Percentiles rank a stretch among this genome's conserved stretches.
Evolutionary conservation across 371 early-diverging fungal genomes (phyloP).

Genomic region (Rhizopus stolonifer): DNA sequence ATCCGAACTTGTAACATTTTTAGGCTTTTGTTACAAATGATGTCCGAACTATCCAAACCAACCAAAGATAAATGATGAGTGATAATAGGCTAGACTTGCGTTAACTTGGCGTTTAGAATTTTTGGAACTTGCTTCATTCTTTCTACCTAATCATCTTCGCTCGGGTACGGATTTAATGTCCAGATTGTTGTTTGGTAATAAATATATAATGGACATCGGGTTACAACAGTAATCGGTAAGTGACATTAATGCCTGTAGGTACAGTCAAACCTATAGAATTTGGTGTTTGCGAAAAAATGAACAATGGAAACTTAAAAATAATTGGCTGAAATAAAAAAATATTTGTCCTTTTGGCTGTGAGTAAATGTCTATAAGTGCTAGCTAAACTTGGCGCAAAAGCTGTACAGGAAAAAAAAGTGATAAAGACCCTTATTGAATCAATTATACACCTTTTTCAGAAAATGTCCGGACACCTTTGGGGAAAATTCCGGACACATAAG

Average conservation of each 20-base stretch:
- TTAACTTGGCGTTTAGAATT: conserved; percentile 7
- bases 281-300: no score
- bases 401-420: no score
- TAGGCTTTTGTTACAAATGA: conserved; percentile 7
- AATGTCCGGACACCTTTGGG: no score
- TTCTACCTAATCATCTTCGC: conserved; percentile 5
- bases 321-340: no score
- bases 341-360: no score
- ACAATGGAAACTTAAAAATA: no score
- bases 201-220: conserved; percentile 5
- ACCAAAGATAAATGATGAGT: conserved; percentile 6
- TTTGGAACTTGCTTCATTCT: conserved; percentile 7
- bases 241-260: background rate
- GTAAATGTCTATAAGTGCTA: no score
- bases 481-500: no score
- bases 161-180: conserved; percentile 6
- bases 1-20: conserved; percentile 2
- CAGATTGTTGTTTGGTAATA: conserved; percentile 5
- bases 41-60: conserved; percentile 7
- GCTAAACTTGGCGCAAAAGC: no score
- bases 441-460: no score
- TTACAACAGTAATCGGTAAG: conserved; percentile 1
- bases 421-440: no score
- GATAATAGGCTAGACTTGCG: conserved; percentile 4
- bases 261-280: no score